Percentiles rank a stretch among this genome's conserved stretches.
Conservation (phyloP, 805 yeast species). For the Starmerella floricola region DNA sequence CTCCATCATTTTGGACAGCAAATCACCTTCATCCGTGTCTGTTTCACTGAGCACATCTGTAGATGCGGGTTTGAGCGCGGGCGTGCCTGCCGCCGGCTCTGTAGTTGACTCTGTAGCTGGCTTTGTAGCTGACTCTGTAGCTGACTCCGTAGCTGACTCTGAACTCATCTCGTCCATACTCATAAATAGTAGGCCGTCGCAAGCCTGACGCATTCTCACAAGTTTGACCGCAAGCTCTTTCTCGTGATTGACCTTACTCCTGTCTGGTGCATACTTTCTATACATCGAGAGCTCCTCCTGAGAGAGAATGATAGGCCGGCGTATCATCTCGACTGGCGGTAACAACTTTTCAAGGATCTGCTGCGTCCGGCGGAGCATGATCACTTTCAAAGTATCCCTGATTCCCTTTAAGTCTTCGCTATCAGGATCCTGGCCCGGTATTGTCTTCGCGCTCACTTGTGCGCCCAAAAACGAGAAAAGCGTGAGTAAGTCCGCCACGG, state of each 20-base stretch:
- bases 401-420: background rate
- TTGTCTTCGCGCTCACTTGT: too few relatives aligned
- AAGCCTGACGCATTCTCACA: conserved; percentile 18
- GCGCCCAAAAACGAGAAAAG: conserved; percentile 34
- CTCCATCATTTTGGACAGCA: conserved; percentile 6
- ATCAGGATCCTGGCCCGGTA: too few relatives aligned
- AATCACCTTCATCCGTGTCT: conserved; percentile 3
- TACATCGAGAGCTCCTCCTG: background rate
- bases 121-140: background rate
- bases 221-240: conserved; percentile 2
- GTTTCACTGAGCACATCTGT: too few relatives aligned
- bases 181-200: conserved; percentile 9
- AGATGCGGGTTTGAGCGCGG: too few relatives aligned
- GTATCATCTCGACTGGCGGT: conserved; percentile 10
- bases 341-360: conserved; percentile 25
- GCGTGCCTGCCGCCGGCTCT: too few relatives aligned
- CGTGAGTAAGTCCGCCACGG: conserved; percentile 41
- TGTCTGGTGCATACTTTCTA: too few relatives aligned
- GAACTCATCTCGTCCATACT: background rate
- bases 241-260: too few relatives aligned
- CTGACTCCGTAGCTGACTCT: background rate
- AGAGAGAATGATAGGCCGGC: conserved; percentile 3
- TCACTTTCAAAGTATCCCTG: conserved; percentile 23
- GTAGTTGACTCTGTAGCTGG: background rate
- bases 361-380: conserved; percentile 41